These are phyloP conservation scores for Xylaria nigripes DNA, from an alignment of 495 filamentous ascomycete genomes.

Conservation along the genomic window DNA sequence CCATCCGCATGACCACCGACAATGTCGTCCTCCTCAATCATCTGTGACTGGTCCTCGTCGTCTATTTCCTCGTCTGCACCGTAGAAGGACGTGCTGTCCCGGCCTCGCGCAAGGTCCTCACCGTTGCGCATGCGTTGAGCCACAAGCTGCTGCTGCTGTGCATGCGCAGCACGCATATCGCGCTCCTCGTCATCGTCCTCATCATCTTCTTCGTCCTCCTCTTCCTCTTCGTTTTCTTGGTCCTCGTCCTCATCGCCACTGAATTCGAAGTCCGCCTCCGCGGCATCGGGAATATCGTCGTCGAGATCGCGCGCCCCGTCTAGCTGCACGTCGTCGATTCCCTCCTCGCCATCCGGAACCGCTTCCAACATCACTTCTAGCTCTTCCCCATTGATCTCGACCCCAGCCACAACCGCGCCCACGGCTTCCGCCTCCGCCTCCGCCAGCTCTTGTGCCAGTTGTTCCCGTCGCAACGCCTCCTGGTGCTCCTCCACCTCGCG, in stretches of 20 bases:
- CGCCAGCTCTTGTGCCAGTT: constrained; percentile 55
- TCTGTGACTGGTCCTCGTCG: constrained; percentile 38
- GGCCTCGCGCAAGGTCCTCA: constrained; percentile 43
- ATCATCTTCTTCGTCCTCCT: constrained; percentile 22
- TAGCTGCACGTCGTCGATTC: constrained; percentile 28
- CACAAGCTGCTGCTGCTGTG: constrained; percentile 27
- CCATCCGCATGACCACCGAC: constrained; percentile 20
- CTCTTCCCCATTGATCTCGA: constrained; percentile 20
- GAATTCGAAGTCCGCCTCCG: constrained; percentile 37
- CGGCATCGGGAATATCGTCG: constrained; percentile 60
- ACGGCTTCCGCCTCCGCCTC: constrained; percentile 42
- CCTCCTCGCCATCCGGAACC: constrained; percentile 26
- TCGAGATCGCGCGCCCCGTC: constrained; percentile 48
- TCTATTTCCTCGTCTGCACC: constrained; percentile 39
- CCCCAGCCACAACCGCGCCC: constrained; percentile 24
- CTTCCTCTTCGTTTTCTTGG: constrained; percentile 31
- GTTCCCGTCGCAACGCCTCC: constrained; percentile 58
- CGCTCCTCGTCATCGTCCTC: constrained; percentile 24
- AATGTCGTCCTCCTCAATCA: constrained; percentile 48
- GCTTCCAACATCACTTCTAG: constrained; percentile 1
- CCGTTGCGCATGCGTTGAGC: constrained; percentile 39
- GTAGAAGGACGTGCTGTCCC: constrained; percentile 28
- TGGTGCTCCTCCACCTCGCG: constrained; percentile 74
- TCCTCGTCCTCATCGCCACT: constrained; percentile 39
- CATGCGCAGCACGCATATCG: constrained; percentile 25